phyloP scores from a whole-genome alignment of 1,284 basidiomycete genomes.

The Anthracocystis panici-leucophaei region DNA sequence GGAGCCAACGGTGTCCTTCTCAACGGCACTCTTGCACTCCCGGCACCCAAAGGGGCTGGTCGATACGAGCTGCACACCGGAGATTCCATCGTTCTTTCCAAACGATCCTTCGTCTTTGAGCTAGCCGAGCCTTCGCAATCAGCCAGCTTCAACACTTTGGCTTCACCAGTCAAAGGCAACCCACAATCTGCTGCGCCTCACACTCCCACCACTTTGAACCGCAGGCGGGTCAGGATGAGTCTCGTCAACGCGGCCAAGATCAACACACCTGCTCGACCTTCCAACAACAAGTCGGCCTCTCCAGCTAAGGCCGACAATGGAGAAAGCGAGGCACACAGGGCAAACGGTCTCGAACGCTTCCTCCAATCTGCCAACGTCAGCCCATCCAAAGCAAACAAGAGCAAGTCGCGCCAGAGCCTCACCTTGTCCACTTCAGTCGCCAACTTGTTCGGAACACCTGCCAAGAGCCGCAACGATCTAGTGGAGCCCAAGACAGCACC shows the following conservation, averaged over 20 bases:
- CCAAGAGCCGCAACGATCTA: slow-evolving; percentile 17
- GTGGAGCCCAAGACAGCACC: slow-evolving; percentile 44
- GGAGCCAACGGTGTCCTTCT: slow-evolving; percentile 45
- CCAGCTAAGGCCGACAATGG: slow-evolving; percentile 11
- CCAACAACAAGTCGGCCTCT: slow-evolving; percentile 10
- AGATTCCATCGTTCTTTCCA: slow-evolving; percentile 34
- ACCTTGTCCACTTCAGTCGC: slow-evolving; percentile 17
- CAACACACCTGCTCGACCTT: slow-evolving; percentile 38
- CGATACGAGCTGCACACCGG: slow-evolving; percentile 40
- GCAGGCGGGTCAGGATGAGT: slow-evolving; percentile 44
- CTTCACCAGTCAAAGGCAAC: slow-evolving; percentile 26
- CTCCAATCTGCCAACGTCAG: slow-evolving; percentile 46
- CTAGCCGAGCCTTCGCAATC: slow-evolving; percentile 3
- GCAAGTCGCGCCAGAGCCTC: slow-evolving; percentile 34
- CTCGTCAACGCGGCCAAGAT: slow-evolving; percentile 50
- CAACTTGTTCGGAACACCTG: slow-evolving; percentile 37
- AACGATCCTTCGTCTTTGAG: slow-evolving; percentile 40
- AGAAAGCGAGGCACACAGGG: slow-evolving; percentile 38
- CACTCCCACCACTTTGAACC: slow-evolving; percentile 15
- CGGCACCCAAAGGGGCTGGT: slow-evolving; percentile 33
- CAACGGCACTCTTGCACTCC: slow-evolving; percentile 21
- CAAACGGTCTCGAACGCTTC: slow-evolving; percentile 33
- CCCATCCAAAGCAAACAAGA: slow-evolving; percentile 20
- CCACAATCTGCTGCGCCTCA: slow-evolving; percentile 10
- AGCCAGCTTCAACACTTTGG: slow-evolving; percentile 10